phyloP scores from a whole-genome alignment of 192 early-diverging fungal genomes.

The Entomortierella parvispora region DNA sequence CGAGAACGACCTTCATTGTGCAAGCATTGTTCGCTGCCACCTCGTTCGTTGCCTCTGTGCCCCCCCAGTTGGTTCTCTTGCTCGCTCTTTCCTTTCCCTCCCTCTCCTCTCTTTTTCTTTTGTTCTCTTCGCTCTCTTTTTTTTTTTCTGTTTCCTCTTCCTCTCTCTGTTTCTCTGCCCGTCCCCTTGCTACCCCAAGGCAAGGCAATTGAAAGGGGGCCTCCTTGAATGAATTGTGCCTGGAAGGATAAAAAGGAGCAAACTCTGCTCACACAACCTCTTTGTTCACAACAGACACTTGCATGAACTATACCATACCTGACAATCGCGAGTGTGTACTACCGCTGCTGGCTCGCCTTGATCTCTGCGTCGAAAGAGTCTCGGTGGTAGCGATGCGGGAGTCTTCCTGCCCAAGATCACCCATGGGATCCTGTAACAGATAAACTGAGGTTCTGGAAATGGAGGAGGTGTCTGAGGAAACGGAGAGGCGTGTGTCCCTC shows the following conservation, averaged over 20 bases:
- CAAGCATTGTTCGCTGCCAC: too few relatives aligned
- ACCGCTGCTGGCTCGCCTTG: background rate
- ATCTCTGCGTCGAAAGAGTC: background rate
- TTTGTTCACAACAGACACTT: background rate
- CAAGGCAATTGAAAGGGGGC: background rate
- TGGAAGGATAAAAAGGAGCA: background rate
- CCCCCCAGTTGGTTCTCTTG: background rate
- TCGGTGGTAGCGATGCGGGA: background rate
- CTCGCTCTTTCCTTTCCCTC: background rate
- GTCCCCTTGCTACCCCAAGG: background rate
- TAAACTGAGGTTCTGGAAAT: conserved; percentile 20
- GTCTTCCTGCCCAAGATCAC: background rate
- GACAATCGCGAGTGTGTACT: background rate
- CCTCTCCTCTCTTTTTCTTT: background rate
- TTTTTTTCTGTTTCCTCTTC: background rate
- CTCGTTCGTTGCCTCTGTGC: background rate
- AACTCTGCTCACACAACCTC: background rate
- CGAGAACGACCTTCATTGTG: too few relatives aligned
- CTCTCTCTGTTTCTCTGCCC: background rate
- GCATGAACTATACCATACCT: too few relatives aligned
- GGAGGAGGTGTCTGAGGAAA: conserved; percentile 10
- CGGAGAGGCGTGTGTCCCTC: background rate
- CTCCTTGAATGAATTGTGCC: background rate
- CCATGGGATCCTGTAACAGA: conserved; percentile 43
- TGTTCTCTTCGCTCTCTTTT: background rate